A percentile compares a stretch with the other conserved stretches of the same genome.
Conservation (phyloP, 208 protist species). For the Trypanosoma theileri region DNA sequence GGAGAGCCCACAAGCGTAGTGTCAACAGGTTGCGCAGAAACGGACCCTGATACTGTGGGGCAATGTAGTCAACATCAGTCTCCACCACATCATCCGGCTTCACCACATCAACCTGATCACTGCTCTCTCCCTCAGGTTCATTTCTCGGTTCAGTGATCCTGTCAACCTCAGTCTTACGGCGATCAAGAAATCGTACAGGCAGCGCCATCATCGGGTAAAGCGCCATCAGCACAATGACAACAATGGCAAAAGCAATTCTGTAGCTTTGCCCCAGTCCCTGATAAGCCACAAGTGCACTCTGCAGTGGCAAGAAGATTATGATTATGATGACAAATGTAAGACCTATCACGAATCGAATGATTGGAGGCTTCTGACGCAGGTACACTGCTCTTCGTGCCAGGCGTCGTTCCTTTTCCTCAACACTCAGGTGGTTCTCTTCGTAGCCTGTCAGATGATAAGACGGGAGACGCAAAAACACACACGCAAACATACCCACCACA, state of each 20-base stretch:
- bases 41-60: constrained; percentile 27
- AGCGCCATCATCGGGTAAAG: constrained; percentile 51
- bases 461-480: constrained; percentile 64
- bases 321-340: constrained; percentile 60
- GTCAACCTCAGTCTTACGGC: background rate
- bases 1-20: constrained; percentile 7
- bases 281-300: constrained; percentile 54
- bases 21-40: constrained; percentile 17
- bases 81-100: background rate
- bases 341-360: constrained; percentile 56
- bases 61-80: constrained; percentile 30
- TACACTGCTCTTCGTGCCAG: constrained; percentile 52
- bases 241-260: constrained; percentile 44
- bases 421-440: constrained; percentile 42
- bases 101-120: background rate
- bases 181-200: constrained; percentile 51
- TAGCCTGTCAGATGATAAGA: constrained; percentile 68
- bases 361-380: constrained; percentile 66
- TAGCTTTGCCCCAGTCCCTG: constrained; percentile 27
- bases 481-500: constrained; percentile 33
- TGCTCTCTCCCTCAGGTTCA: background rate
- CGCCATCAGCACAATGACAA: constrained; percentile 34
- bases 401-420: constrained; percentile 37
- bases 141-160: background rate
- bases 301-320: constrained; percentile 61